A percentile compares a stretch with the other conserved stretches of the same genome.
Evolutionary conservation across 1,284 basidiomycete species (phyloP).

Genomic region (Trametes pubescens): DNA sequence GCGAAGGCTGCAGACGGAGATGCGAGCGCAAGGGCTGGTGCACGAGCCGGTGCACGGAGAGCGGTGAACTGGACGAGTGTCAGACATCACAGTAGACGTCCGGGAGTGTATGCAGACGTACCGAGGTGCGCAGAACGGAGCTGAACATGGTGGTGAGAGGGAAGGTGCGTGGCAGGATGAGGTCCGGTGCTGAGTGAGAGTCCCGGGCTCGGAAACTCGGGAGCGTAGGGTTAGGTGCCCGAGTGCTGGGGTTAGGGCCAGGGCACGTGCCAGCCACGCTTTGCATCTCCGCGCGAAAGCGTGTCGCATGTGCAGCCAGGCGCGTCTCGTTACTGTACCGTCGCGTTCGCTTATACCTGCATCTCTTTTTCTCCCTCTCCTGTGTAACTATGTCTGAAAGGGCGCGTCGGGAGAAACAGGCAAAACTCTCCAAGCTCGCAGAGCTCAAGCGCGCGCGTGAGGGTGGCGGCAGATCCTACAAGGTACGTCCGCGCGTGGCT

Average conservation of each 20-base stretch:
- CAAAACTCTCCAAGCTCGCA: constrained; percentile 44
- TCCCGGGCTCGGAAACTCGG: constrained; percentile 18
- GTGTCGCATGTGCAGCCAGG: constrained; percentile 36
- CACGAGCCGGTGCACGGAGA: constrained; percentile 34
- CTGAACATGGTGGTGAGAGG: constrained; percentile 51
- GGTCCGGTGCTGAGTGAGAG: constrained; percentile 31
- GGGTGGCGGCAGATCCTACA: constrained; percentile 46
- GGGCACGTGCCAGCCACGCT: constrained; percentile 39
- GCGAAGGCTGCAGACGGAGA: constrained; percentile 38
- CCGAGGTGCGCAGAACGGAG: constrained; percentile 52
- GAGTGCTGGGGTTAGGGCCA: constrained; percentile 22
- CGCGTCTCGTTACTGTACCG: constrained; percentile 30
- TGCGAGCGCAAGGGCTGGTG: constrained; percentile 29
- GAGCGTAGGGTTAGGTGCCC: constrained; percentile 27
- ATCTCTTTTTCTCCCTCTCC: neutral
- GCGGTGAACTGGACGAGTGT: constrained; percentile 22
- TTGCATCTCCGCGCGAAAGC: constrained; percentile 51
- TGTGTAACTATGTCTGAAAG: constrained; percentile 39
- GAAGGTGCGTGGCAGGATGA: constrained; percentile 26
- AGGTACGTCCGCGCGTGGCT: constrained; percentile 39
- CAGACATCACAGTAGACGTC: neutral
- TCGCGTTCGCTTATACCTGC: neutral
- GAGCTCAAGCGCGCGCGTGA: constrained; percentile 47
- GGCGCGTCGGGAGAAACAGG: constrained; percentile 39
- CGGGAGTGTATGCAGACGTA: constrained; percentile 36